Conservation (phyloP, 768 basidiomycete genomes). For the Daedaleopsis sinensis region DNA sequence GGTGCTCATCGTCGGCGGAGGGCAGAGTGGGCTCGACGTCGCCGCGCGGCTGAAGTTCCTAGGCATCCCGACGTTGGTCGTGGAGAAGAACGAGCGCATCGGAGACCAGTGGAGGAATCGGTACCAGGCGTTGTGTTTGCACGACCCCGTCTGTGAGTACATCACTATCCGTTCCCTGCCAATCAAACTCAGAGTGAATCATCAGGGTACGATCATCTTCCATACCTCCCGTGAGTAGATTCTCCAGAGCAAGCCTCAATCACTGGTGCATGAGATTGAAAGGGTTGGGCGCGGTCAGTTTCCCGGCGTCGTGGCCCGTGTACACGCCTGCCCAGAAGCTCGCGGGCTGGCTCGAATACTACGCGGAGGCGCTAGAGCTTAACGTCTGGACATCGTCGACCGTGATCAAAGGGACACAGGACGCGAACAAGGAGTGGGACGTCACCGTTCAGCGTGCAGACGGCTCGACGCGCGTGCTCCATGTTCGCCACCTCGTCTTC, state of each 20-base stretch:
- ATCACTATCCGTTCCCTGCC: neutral
- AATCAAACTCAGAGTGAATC: neutral
- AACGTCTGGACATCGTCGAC: conserved; percentile 60
- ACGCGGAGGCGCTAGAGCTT: conserved; percentile 60
- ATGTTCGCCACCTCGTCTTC: conserved; percentile 40
- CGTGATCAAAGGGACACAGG: conserved; percentile 30
- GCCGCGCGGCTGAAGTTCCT: conserved; percentile 63
- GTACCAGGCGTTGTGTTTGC: conserved; percentile 68
- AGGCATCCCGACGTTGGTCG: conserved; percentile 50
- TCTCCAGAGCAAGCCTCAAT: no score
- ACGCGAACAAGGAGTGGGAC: conserved; percentile 31
- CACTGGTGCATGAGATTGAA: no score
- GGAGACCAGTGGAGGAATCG: conserved; percentile 70
- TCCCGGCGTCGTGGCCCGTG: conserved; percentile 62
- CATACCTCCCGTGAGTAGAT: conserved; percentile 54
- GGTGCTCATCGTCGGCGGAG: conserved; percentile 54
- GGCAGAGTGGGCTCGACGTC: conserved; percentile 57
- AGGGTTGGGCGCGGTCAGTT: conserved; percentile 35
- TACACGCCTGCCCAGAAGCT: conserved; percentile 62
- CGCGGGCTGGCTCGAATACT: conserved; percentile 70
- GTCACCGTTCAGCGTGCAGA: conserved; percentile 38
- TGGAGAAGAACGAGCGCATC: conserved; percentile 63
- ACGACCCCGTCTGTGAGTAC: conserved; percentile 68
- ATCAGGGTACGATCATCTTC: conserved; percentile 51
- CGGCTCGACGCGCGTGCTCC: conserved; percentile 34